Base-by-base conservation (phyloP, 208 protist genomes). In the Leishmania mexicana region DNA sequence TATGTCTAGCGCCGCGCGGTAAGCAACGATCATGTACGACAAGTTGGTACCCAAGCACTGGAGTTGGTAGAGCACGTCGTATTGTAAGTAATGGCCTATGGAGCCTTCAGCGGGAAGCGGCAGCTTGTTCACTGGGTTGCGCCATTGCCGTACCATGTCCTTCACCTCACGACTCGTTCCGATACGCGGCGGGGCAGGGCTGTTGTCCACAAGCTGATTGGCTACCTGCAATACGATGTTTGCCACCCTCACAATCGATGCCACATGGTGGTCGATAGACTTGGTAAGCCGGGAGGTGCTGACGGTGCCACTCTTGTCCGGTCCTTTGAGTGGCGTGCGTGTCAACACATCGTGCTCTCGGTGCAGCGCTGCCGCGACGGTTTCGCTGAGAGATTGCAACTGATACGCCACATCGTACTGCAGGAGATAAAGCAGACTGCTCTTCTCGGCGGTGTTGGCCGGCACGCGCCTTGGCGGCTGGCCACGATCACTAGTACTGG, bases 401-500 rank as follows among this genome's bases (percentile, higher is more conserved):
- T 98, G 95, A 76, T 92, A 98, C 17, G 92, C 89, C 19, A 98
- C 89, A 71, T 95, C 88, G 78, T 96, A 96, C 76, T 95, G 83
- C 60, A 98, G 78, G 53, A 94, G 62, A 82, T 94, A 91, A 45
- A 95, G 84, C 24, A 98, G 75, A 28, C 90, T 93, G 70, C 89
- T 81, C 57, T 78, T 85, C 54, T 89, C 83, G 21, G 82, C 88
- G 5, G 82, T 89, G 70, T 81, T 84, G 58, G 81, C 67, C 1
- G 76, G 35, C 51, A 77, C 31, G 6, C 24, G 57, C 2, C 38
- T 45, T 45, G 35, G 21, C 7, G 67, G 51, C 24, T 75, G 45
- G 40, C 68, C 62, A 31, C 57, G n/a, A 47, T 47, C 42, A 24
- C 57, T 54, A 21, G 0, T 21, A 53, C 45, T 38, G 70, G 45